These are phyloP conservation scores for Exidia glandulosa DNA, from an alignment of 768 basidiomycete species.

Conservation along the genomic window DNA sequence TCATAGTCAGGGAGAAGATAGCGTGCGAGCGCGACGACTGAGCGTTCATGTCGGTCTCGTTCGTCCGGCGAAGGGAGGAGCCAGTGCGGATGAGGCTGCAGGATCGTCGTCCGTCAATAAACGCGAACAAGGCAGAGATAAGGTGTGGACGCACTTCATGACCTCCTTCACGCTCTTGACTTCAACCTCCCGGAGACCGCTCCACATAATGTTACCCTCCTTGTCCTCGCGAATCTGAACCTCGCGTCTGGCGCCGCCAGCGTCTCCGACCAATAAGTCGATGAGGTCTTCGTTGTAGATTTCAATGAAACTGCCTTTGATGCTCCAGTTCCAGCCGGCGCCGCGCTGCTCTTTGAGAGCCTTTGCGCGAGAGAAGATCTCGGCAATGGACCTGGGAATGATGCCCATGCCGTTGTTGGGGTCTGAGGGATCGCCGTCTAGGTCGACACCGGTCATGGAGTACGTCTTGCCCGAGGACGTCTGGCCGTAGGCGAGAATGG, in stretches of 20 bases:
- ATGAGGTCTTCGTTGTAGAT: constrained; percentile 99
- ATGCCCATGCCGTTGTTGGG: constrained; percentile 83
- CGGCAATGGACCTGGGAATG: constrained; percentile 85
- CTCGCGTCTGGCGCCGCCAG: constrained; percentile 48
- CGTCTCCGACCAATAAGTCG: constrained; percentile 76
- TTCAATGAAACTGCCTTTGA: constrained; percentile 93
- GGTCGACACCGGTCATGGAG: constrained; percentile 93
- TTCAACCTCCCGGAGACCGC: constrained; percentile 82
- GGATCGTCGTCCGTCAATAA: constrained; percentile 7
- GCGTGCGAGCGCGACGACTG: constrained; percentile 97
- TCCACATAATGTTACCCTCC: constrained; percentile 94
- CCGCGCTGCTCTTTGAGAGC: constrained; percentile 69
- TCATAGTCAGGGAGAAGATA: constrained; percentile 92
- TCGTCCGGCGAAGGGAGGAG: constrained; percentile 82
- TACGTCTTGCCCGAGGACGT: constrained; percentile 95
- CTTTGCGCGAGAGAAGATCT: constrained; percentile 70
- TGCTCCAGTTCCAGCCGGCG: constrained; percentile 60
- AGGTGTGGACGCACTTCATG: constrained; percentile 60
- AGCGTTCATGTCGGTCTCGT: constrained; percentile 98
- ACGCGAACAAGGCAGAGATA: background rate
- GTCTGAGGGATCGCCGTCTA: constrained; percentile 78
- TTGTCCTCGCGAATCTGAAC: constrained; percentile 97
- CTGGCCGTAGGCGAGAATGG: constrained; percentile 95
- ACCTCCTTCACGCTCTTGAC: constrained; percentile 82
- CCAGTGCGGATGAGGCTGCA: constrained; percentile 78